These are phyloP conservation scores for Sphagnum contortum DNA, from an alignment of 225 moss, liverwort and hornwort genomes.

Conservation along the genomic window DNA sequence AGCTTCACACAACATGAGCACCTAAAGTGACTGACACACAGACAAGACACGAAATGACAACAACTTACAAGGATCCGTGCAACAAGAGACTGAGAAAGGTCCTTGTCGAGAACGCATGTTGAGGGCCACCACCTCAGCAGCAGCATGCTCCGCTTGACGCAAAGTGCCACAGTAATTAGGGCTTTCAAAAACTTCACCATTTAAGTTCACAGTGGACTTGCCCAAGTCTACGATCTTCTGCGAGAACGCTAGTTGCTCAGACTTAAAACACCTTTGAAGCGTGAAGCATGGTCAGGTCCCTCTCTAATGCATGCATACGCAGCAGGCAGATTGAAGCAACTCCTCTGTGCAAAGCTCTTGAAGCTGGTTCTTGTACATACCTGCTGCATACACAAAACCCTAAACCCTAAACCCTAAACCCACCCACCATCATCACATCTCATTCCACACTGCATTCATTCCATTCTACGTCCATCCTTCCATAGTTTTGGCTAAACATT, in stretches of 20 bases:
- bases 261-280: slow-evolving; percentile 42
- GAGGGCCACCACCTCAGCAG: slow-evolving; percentile 87
- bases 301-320: slow-evolving; percentile 99
- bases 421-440: no score
- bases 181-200: slow-evolving; percentile 99
- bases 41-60: no score
- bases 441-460: no score
- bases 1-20: no score
- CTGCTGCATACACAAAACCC: slow-evolving; percentile 41
- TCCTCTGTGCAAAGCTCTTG: slow-evolving; percentile 99
- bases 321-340: slow-evolving; percentile 99
- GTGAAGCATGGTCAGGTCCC: slow-evolving; percentile 99
- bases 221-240: no score
- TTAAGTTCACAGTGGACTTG: slow-evolving; percentile 97
- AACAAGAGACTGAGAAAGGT: slow-evolving; percentile 85
- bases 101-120: slow-evolving; percentile 91
- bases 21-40: no score
- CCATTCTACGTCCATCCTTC: no score
- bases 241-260: no score
- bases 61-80: slow-evolving; percentile 78
- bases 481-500: no score
- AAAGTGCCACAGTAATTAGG: slow-evolving; percentile 99
- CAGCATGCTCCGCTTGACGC: slow-evolving; percentile 98
- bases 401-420: no score
- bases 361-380: slow-evolving; percentile 99